Percentiles rank a stretch among this genome's conserved stretches.
Evolutionary conservation across 225 moss, liverwort and hornwort species (phyloP).

Genomic region (Polytrichum commune): DNA sequence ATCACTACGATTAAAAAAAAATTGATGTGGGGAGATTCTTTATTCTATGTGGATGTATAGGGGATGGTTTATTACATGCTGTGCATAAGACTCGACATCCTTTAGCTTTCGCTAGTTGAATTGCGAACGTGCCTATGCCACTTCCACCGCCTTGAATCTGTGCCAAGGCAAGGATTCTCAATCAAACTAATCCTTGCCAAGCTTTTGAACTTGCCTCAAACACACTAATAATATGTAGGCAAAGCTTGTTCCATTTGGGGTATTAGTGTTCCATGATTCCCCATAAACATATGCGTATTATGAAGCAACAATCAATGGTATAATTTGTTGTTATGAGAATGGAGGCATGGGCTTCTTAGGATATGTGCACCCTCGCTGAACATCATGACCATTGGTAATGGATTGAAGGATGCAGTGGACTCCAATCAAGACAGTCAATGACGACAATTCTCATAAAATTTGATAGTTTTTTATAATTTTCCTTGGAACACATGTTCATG

Average conservation of each 20-base stretch:
- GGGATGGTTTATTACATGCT: slow-evolving; percentile 17
- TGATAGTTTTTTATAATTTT: too few relatives aligned
- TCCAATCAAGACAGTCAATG: too few relatives aligned
- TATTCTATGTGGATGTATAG: neutral
- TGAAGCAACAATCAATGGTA: too few relatives aligned
- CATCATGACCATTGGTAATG: too few relatives aligned
- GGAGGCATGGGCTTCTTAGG: too few relatives aligned
- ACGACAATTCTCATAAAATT: too few relatives aligned
- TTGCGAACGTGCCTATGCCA: slow-evolving; percentile 52
- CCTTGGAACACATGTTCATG: too few relatives aligned
- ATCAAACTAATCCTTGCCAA: neutral
- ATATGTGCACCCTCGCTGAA: too few relatives aligned
- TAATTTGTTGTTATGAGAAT: too few relatives aligned
- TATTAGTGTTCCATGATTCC: neutral
- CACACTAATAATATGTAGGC: neutral
- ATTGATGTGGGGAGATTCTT: neutral
- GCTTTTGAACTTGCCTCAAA: neutral
- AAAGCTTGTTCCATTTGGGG: neutral
- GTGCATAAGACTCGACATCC: slow-evolving; percentile 46
- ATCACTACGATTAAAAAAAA: neutral
- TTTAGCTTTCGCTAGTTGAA: slow-evolving; percentile 52
- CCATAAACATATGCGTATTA: neutral
- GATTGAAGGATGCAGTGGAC: too few relatives aligned
- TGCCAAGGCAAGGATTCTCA: neutral
- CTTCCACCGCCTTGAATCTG: slow-evolving; percentile 48